These are phyloP conservation scores for Penicillium simplicissimum DNA, from an alignment of 495 filamentous ascomycete genomes.

Conservation along the genomic window DNA sequence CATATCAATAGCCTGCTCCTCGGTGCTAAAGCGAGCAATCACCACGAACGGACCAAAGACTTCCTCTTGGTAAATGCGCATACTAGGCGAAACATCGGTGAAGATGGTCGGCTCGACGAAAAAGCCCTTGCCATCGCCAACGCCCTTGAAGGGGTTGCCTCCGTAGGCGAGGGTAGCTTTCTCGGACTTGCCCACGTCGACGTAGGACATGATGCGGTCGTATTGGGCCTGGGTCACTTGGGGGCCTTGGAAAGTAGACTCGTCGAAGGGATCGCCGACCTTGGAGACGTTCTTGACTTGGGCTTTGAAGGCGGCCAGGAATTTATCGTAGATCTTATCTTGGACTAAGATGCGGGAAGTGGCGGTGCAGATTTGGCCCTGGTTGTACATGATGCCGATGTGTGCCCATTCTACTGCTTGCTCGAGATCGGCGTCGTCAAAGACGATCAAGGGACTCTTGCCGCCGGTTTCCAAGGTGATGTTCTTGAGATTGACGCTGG, in stretches of 20 bases:
- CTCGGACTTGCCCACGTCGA: conserved; percentile 77
- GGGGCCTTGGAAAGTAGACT: conserved; percentile 76
- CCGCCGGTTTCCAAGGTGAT: conserved; percentile 79
- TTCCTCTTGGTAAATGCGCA: conserved; percentile 54
- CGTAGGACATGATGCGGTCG: conserved; percentile 84
- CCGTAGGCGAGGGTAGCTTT: conserved; percentile 65
- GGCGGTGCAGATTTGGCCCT: conserved; percentile 88
- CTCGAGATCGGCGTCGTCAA: conserved; percentile 82
- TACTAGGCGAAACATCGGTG: conserved; percentile 45
- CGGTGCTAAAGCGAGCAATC: conserved; percentile 51
- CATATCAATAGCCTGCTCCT: conserved; percentile 50
- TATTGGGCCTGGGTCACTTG: conserved; percentile 84
- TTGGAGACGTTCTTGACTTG: conserved; percentile 72
- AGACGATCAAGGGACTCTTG: conserved; percentile 81
- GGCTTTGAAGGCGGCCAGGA: conserved; percentile 70
- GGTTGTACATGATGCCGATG: conserved; percentile 67
- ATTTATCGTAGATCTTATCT: conserved; percentile 81
- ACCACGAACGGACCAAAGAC: conserved; percentile 59
- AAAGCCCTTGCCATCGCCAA: conserved; percentile 44
- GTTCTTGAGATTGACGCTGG: conserved; percentile 52
- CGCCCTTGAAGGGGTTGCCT: conserved; percentile 64
- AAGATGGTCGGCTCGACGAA: conserved; percentile 55
- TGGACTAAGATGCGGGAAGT: conserved; percentile 84
- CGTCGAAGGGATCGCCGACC: conserved; percentile 84
- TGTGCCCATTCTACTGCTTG: conserved; percentile 86